Evolutionary conservation across 2,329 filamentous ascomycete species (phyloP), one percentile per base, ranked within the genome.

Genomic region (Fusarium mangiferae): DNA sequence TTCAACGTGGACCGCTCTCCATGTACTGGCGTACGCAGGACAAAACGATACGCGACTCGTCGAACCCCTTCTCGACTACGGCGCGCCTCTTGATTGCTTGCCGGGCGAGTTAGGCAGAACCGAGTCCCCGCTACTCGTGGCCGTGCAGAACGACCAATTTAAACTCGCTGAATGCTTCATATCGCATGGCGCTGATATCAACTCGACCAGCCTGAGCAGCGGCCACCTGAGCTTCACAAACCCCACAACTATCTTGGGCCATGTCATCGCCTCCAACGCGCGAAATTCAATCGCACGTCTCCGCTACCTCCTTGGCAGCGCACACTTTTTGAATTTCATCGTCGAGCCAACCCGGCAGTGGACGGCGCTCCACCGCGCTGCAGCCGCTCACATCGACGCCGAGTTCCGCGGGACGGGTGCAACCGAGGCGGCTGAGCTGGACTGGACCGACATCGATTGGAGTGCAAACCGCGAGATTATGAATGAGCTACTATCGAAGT

Each of bases 61-160:
- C 45, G 13, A 48, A n/a, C 3, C 9, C 9, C 45, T 30, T 22
- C 20, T 48, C 6, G 20, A 48, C 20, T 26, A n/a, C 4, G 45
- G 20, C 9, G 20, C 45, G 1, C 20, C 45, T 4, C 0, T 48
- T 4, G 7, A 48, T 9, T 20, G 26, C 7, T 8, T 48, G 7
- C 45, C 26, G 5, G 26, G 17, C 20, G 20, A 30, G 6, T 5
- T 0, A 3, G 9, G 10, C 14, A 30, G 3, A 5, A 30, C 9
- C 5, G 45, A 48, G 8, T 48, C 45, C 13, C 45, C 45, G 0
- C 20, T 48, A 12, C 26, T 30, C 4, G 14, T 48, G 6, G 26
- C 26, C 0, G 4, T 48, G 10, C 26, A 30, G 45, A 48, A 17
- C 4, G 45, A 22, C 10, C 14, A 8, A 0, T 48, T 48, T 6